Evolutionary conservation across 768 basidiomycete genomes (phyloP).

Genomic region (Trametes meyenii): DNA sequence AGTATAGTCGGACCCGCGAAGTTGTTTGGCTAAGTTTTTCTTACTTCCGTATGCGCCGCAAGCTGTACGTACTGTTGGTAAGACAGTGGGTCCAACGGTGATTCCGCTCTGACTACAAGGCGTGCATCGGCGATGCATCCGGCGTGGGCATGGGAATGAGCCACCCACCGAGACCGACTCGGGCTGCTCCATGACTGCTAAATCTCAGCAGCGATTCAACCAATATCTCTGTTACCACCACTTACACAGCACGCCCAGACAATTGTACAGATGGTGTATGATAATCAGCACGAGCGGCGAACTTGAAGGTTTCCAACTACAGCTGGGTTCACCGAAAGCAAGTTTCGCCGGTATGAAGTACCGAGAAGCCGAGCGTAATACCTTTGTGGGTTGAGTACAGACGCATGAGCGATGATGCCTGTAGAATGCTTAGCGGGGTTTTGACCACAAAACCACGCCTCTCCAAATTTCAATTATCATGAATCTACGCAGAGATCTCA

Average conservation of each 20-base stretch:
- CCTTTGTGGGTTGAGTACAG: background rate
- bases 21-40: too few relatives aligned
- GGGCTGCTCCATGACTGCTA: background rate
- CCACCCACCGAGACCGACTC: background rate
- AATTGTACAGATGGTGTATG: background rate
- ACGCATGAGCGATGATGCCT: too few relatives aligned
- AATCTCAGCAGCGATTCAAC: background rate
- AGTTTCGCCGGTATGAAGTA: background rate
- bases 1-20: too few relatives aligned
- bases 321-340: background rate
- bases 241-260: background rate
- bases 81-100: too few relatives aligned
- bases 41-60: too few relatives aligned
- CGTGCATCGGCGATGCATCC: too few relatives aligned
- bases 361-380: background rate
- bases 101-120: too few relatives aligned
- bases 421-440: too few relatives aligned
- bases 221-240: background rate
- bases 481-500: background rate
- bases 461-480: background rate
- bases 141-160: too few relatives aligned
- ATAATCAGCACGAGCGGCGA: background rate
- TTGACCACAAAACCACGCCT: background rate
- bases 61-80: too few relatives aligned
- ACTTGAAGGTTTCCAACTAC: background rate